Conservation (phyloP, 208 protist genomes). For the Trypanosoma congolense region DNA sequence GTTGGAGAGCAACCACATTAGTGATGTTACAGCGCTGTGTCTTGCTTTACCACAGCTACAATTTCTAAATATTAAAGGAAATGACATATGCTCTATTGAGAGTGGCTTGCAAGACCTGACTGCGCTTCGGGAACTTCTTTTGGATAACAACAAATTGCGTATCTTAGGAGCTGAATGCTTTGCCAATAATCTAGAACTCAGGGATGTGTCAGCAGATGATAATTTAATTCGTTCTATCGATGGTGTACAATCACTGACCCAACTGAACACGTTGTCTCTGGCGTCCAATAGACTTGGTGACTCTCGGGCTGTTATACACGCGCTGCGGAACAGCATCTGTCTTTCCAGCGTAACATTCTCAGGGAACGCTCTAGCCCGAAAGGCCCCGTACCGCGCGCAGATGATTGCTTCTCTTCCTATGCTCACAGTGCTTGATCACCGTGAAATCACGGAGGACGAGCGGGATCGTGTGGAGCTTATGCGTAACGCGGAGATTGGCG, state of each 20-base stretch:
- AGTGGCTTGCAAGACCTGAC: slow-evolving; percentile 57
- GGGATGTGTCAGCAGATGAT: slow-evolving; percentile 63
- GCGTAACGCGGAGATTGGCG: slow-evolving; percentile 33
- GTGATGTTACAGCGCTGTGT: slow-evolving; percentile 37
- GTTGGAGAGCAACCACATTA: slow-evolving; percentile 82
- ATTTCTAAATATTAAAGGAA: slow-evolving; percentile 86
- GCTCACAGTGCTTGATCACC: slow-evolving; percentile 47
- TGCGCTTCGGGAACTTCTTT: slow-evolving; percentile 84
- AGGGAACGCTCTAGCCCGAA: slow-evolving; percentile 78
- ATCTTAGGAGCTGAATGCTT: slow-evolving; percentile 51
- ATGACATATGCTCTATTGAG: slow-evolving; percentile 83
- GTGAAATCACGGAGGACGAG: slow-evolving; percentile 65
- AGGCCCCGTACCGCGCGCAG: slow-evolving; percentile 60
- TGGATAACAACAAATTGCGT: slow-evolving; percentile 89
- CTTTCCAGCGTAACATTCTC: slow-evolving; percentile 34
- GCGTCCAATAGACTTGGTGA: slow-evolving; percentile 76
- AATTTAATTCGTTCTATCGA: slow-evolving; percentile 72
- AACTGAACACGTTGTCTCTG: slow-evolving; percentile 48
- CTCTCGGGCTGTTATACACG: slow-evolving; percentile 31
- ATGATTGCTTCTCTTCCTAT: slow-evolving; percentile 40
- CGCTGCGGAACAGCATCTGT: slow-evolving; percentile 34
- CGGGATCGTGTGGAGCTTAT: slow-evolving; percentile 52
- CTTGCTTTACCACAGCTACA: slow-evolving; percentile 58
- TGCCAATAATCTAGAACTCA: slow-evolving; percentile 39
- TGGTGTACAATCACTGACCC: slow-evolving; percentile 35